Base-by-base conservation (phyloP, 176 grass and related monocot genomes). In the Urochloa ruziziensis region DNA sequence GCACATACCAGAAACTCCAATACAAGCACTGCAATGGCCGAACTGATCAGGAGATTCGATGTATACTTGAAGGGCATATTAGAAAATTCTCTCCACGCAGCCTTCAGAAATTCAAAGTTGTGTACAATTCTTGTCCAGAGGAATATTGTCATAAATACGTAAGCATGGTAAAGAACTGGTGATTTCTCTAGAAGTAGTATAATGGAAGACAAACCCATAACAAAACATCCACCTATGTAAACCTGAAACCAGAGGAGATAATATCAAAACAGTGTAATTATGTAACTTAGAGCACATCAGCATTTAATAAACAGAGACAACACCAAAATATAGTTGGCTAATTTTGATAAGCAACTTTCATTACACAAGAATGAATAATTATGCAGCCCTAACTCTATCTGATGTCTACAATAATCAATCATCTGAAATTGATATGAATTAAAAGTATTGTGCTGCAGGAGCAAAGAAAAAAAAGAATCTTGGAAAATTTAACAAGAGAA, bases 61-160 rank as follows among this genome's bases (percentile, higher is more conserved):
- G 78, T 90, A 62, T 83, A 93, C 53, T 86, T 91, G 81, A 88
- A 93, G 40, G 78, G 49, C 80, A 77, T 79, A 81, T 81, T 89
- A 74, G 84, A 86, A 49, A 97, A 47, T 79, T 91, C 88, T 78
- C 78, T 91, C 81, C 90, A 97, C 64, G 89, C 81, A 33, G 74
- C 70, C 80, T 88, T 93, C 23, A 97, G 28, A 89, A 93, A 91
- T 80, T 83, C 84, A 47, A 88, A 74, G 71, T 94, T 85, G 35
- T 85, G 83, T 73, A 94, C 68, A 73, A 94, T 94, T 88, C 85
- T 89, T 79, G 90, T 94, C 95, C 95, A 97, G 44, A 94, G 81
- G 80, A 97, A 97, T 86, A 93, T 80, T 83, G 95, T 97, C 92
- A 93, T 91, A 81, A 89, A 90, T 79, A 90, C 59, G 86, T 97